Evolutionary conservation across 2,329 filamentous ascomycete genomes (phyloP).

Genomic region (Colletotrichum aenigma): DNA sequence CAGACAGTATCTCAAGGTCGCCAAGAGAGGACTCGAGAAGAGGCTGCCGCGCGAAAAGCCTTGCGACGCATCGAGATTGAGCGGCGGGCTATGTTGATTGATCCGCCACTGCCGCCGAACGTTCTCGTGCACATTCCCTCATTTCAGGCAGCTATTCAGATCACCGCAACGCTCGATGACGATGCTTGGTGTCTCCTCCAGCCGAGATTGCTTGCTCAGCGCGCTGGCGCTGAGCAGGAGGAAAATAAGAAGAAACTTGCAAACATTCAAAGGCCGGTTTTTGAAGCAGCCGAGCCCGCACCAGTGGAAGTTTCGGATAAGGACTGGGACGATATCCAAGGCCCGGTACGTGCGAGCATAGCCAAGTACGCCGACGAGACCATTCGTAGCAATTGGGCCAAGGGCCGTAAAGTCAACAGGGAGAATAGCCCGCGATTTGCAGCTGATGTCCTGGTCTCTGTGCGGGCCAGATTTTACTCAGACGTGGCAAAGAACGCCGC

Average conservation of each 20-base stretch:
- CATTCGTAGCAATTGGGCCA: slow-evolving; percentile 68
- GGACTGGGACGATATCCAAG: slow-evolving; percentile 74
- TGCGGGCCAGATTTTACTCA: slow-evolving; percentile 70
- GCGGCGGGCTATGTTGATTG: slow-evolving; percentile 66
- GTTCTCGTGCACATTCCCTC: slow-evolving; percentile 73
- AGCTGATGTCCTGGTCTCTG: slow-evolving; percentile 70
- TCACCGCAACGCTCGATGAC: slow-evolving; percentile 70
- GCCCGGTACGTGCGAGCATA: slow-evolving; percentile 68
- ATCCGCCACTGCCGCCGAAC: slow-evolving; percentile 67
- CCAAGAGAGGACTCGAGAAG: slow-evolving; percentile 39
- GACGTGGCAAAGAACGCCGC: slow-evolving; percentile 59
- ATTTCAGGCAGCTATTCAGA: slow-evolving; percentile 75
- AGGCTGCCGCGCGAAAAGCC: slow-evolving; percentile 68
- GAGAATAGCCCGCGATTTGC: slow-evolving; percentile 73
- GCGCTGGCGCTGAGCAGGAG: slow-evolving; percentile 65
- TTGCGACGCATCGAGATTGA: slow-evolving; percentile 74
- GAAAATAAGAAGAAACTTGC: slow-evolving; percentile 45
- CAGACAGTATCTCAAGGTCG: background rate
- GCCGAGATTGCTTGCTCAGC: slow-evolving; percentile 69
- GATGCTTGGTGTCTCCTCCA: slow-evolving; percentile 72
- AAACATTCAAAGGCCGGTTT: slow-evolving; percentile 29
- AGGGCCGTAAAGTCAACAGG: slow-evolving; percentile 65
- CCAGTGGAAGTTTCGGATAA: slow-evolving; percentile 63
- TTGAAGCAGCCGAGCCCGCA: slow-evolving; percentile 27
- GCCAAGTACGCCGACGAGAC: slow-evolving; percentile 72